Base-by-base conservation (phyloP, 179 eudicot species). In the Heliamphora pulchella region DNA sequence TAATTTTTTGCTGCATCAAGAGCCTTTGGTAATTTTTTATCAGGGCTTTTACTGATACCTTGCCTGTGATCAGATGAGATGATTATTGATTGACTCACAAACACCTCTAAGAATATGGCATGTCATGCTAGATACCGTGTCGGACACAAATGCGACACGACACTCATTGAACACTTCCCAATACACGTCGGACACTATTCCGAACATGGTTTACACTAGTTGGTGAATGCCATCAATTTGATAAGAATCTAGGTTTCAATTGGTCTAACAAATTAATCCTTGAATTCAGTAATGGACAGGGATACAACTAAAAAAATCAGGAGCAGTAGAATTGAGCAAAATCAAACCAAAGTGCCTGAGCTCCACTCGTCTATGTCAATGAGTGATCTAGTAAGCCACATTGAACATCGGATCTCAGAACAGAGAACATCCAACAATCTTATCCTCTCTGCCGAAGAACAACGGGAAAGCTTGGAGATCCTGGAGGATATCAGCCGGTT, bases 281-380 rank as follows among this genome's bases (percentile, higher is more conserved):
- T 66, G 67, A 70, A 76, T 79, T 22, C 82, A 87, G 91, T 85
- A 11, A 82, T 79, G 77, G 89, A 82, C 50, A 78, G 82, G 20
- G 44, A 70, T 9, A 44, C 79, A 5, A 77, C 84, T 44, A 93
- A 89, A 84, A 91, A 86, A 46, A 85, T 86, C 17, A 85, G 83
- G n/a, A 82, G 84, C 82, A 76, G 83, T 79, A 87, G 88, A 85
- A 81, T 85, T 82, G 83, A 88, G 67, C 84, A 88, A 83, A 91
- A 88, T 66, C 89, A 87, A 59, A 88, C 89, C 80, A 91, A 82
- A 83, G 87, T 89, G 6, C 95, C 95, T 22, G 93, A 91, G 57
- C 85, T 95, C 43, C 90, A 84, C 70, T 77, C 92, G 41, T 93
- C 97, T 14, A 91, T 95, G 97, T 95, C 97, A 1, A 91, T 93